phyloP scores from a whole-genome alignment of 2,329 filamentous ascomycete genomes.

The Fusarium pseudonygamai region DNA sequence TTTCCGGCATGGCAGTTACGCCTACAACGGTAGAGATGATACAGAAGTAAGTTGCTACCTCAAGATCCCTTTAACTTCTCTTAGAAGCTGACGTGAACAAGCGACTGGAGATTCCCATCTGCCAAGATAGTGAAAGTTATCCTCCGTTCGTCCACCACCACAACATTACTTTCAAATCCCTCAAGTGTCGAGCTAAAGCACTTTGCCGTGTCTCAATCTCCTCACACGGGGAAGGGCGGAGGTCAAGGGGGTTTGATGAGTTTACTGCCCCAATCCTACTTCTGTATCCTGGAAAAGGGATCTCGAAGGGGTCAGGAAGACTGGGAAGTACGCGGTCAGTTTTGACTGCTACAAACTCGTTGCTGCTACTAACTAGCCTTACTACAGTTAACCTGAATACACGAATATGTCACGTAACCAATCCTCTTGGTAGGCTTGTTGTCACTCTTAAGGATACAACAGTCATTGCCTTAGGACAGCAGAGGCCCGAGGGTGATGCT shows the following conservation, averaged over 20 bases:
- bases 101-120: not conserved
- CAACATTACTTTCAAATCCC: too few relatives aligned
- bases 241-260: too few relatives aligned
- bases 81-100: not conserved
- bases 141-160: not conserved
- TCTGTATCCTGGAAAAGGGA: too few relatives aligned
- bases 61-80: fast-evolving
- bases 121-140: not conserved
- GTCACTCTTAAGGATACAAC: not conserved
- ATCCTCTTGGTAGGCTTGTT: not conserved
- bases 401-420: not conserved
- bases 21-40: not conserved
- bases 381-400: fast-evolving
- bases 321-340: not conserved
- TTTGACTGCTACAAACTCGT: fast-evolving
- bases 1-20: fast-evolving
- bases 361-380: fast-evolving
- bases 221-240: too few relatives aligned
- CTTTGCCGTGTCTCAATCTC: too few relatives aligned
- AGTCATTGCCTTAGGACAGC: fast-evolving
- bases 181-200: too few relatives aligned
- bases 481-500: fast-evolving
- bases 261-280: too few relatives aligned
- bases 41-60: not conserved
- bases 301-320: too few relatives aligned